phyloP scores from a whole-genome alignment of 805 yeast species.

The Teunomyces pallodes region DNA sequence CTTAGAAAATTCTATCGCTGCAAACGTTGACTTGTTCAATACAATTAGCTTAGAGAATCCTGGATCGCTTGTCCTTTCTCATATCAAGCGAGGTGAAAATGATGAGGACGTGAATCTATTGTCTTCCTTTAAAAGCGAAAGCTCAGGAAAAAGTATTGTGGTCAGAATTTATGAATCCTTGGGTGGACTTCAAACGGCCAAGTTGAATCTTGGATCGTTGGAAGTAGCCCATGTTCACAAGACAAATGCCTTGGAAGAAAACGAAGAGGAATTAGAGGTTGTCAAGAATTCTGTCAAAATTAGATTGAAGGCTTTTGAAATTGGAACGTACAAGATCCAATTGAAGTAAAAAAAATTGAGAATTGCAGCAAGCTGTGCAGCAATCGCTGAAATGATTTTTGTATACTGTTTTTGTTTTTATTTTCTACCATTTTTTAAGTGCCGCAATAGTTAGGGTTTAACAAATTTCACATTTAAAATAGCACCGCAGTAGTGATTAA shows the following conservation, averaged over 20 bases:
- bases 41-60: slow-evolving; percentile 40
- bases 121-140: slow-evolving; percentile 44
- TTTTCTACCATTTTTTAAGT: neutral
- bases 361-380: neutral
- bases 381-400: neutral
- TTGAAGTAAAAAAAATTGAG: slow-evolving; percentile 17
- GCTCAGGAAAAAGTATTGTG: slow-evolving; percentile 48
- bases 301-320: slow-evolving; percentile 71
- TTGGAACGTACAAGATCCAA: slow-evolving; percentile 59
- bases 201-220: slow-evolving; percentile 40
- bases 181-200: slow-evolving; percentile 71
- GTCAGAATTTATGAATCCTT: slow-evolving; percentile 82
- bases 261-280: slow-evolving; percentile 40
- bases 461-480: neutral
- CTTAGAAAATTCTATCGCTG: slow-evolving; percentile 18
- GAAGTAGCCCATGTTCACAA: slow-evolving; percentile 48
- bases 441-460: neutral
- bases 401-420: neutral
- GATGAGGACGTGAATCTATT: slow-evolving; percentile 55
- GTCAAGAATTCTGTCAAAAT: slow-evolving; percentile 40
- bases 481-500: neutral
- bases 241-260: slow-evolving; percentile 57
- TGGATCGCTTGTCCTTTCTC: slow-evolving; percentile 62
- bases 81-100: slow-evolving; percentile 85
- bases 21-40: slow-evolving; percentile 9